phyloP scores from a whole-genome alignment of 495 filamentous ascomycete genomes.

The Penicillium maclennaniae region DNA sequence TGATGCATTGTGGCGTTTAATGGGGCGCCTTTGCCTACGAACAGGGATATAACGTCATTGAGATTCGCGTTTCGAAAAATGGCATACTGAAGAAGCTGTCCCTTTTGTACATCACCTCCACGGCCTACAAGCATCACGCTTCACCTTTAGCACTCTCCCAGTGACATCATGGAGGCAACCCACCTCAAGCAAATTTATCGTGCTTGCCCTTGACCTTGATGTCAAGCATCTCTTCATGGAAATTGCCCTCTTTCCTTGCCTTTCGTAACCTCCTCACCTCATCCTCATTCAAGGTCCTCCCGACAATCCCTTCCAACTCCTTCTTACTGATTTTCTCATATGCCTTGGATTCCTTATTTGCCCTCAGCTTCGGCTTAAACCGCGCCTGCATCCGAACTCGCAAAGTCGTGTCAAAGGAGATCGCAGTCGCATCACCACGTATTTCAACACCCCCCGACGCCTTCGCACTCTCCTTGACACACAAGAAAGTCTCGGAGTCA shows the following conservation, averaged over 20 bases:
- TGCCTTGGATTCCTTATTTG: conserved; percentile 73
- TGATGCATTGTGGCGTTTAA: conserved; percentile 16
- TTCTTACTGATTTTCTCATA: conserved; percentile 79
- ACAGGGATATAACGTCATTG: conserved; percentile 9
- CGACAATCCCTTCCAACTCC: conserved; percentile 81
- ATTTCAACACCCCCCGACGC: conserved; percentile 52
- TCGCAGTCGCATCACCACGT: conserved; percentile 69
- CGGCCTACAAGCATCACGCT: background rate
- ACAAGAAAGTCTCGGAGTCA: conserved; percentile 49
- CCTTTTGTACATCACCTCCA: conserved; percentile 17
- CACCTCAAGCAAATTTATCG: conserved; percentile 77
- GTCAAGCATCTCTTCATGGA: conserved; percentile 83
- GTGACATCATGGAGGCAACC: background rate
- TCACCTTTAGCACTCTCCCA: no score
- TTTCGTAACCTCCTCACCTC: conserved; percentile 80
- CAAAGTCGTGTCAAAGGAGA: conserved; percentile 71
- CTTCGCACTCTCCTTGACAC: conserved; percentile 41
- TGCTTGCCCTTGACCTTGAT: conserved; percentile 93
- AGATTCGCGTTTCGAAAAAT: conserved; percentile 5
- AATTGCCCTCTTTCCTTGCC: conserved; percentile 79
- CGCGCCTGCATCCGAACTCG: conserved; percentile 90
- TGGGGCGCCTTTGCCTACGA: conserved; percentile 13
- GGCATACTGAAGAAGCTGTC: conserved; percentile 21
- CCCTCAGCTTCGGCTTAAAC: conserved; percentile 80
- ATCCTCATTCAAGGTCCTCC: conserved; percentile 71